Percentiles rank a stretch among this genome's conserved stretches.
These are phyloP conservation scores for Naumovozyma castellii DNA, from an alignment of 805 yeast genomes.

Conservation along the genomic window DNA sequence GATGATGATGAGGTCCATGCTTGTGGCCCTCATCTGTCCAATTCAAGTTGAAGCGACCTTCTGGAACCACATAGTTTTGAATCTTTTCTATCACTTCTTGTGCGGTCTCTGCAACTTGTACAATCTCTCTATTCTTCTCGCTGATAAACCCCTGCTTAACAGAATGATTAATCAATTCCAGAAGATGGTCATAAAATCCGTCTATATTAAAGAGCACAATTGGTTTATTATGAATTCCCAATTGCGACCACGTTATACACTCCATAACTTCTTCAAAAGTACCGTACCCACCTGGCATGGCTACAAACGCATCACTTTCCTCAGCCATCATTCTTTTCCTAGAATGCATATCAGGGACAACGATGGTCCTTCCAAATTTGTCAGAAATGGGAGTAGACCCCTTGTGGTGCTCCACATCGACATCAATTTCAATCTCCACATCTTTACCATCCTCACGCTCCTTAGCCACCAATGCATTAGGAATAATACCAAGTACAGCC, in stretches of 20 bases:
- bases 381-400: slow-evolving; percentile 52
- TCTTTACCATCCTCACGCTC: slow-evolving; percentile 44
- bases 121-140: slow-evolving; percentile 53
- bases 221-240: slow-evolving; percentile 78
- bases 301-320: slow-evolving; percentile 79
- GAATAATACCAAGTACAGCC: slow-evolving; percentile 76
- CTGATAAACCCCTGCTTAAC: slow-evolving; percentile 61
- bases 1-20: not conserved
- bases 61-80: slow-evolving; percentile 53
- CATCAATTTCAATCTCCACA: slow-evolving; percentile 38
- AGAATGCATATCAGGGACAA: slow-evolving; percentile 84
- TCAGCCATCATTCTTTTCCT: slow-evolving; percentile 79
- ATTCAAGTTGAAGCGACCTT: slow-evolving; percentile 61
- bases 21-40: slow-evolving; percentile 41
- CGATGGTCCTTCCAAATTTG: slow-evolving; percentile 64
- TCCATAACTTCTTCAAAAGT: slow-evolving; percentile 86
- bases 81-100: slow-evolving; percentile 59
- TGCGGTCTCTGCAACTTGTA: slow-evolving; percentile 57
- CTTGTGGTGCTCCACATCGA: slow-evolving; percentile 50
- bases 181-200: slow-evolving; percentile 69
- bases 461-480: slow-evolving; percentile 67
- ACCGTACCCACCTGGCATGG: slow-evolving; percentile 89
- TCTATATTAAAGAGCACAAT: slow-evolving; percentile 66
- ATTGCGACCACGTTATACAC: slow-evolving; percentile 82
- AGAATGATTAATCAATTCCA: slow-evolving; percentile 51